Conservation (phyloP, 2,329 filamentous ascomycete species). For the Monosporascus sp. region DNA sequence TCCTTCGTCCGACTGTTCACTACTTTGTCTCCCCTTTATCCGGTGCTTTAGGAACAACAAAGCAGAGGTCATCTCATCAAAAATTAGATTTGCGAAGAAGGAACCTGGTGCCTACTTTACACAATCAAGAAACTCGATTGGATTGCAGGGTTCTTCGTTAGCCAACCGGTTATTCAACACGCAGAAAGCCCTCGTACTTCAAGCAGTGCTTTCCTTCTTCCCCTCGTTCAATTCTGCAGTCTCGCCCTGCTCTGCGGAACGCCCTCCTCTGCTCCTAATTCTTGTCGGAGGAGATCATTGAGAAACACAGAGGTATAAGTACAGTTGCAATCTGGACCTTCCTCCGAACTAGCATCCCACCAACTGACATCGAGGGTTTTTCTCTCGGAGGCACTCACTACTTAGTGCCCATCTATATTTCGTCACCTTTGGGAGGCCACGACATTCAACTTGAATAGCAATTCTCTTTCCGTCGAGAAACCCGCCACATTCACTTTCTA, state of each 20-base stretch:
- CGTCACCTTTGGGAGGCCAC: neutral
- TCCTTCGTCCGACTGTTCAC: neutral
- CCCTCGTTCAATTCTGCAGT: neutral
- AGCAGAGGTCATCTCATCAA: neutral
- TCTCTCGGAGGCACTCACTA: neutral
- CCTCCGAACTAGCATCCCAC: neutral
- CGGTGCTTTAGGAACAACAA: neutral
- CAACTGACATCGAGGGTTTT: neutral
- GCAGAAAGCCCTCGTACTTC: neutral
- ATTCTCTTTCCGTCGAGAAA: no score
- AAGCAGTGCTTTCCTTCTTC: neutral
- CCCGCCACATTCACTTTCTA: neutral
- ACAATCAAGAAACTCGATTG: neutral
- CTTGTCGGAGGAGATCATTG: neutral
- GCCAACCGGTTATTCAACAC: neutral
- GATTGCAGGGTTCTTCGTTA: neutral
- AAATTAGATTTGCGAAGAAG: neutral
- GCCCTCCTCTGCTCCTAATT: neutral
- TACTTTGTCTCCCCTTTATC: neutral
- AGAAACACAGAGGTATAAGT: neutral
- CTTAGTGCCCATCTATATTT: neutral
- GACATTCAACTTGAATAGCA: no score
- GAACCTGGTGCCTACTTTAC: neutral
- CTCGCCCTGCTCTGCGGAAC: neutral
- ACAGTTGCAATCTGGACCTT: neutral